Percentiles rank a stretch among this genome's conserved stretches.
These are phyloP conservation scores for Cladobotryum protrusum DNA, from an alignment of 2,329 filamentous ascomycete species.

Conservation along the genomic window DNA sequence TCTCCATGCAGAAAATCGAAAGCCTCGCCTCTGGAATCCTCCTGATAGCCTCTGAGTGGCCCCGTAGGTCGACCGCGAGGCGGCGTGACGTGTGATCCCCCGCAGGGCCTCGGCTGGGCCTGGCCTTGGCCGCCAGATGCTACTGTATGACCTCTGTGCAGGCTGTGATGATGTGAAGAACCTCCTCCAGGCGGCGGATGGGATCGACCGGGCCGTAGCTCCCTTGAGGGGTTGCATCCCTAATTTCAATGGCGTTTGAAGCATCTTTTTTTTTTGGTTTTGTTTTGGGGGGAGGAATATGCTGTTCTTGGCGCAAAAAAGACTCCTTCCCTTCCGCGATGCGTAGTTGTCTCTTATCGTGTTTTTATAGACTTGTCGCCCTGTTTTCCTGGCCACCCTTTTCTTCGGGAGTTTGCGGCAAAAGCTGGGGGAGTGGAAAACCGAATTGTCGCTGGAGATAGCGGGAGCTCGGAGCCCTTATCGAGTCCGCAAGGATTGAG, in stretches of 20 bases:
- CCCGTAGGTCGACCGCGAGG: slow-evolving; percentile 6
- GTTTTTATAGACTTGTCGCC: background rate
- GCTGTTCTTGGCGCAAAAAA: too few relatives aligned
- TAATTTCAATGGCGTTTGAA: background rate
- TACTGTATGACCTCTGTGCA: slow-evolving; percentile 8
- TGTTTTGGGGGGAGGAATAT: background rate
- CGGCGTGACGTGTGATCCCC: slow-evolving; percentile 1
- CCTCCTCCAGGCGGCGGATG: slow-evolving; percentile 21
- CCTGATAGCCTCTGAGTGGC: slow-evolving; percentile 18
- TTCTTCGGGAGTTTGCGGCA: slow-evolving; percentile 3
- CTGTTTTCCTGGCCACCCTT: too few relatives aligned
- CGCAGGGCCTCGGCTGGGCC: background rate
- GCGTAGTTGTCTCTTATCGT: too few relatives aligned
- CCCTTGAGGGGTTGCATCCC: slow-evolving; percentile 5
- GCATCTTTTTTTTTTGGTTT: background rate
- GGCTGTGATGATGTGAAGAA: slow-evolving; percentile 24
- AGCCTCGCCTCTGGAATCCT: slow-evolving; percentile 24
- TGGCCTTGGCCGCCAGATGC: slow-evolving; percentile 2
- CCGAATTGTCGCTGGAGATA: slow-evolving; percentile 4
- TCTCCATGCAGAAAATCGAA: slow-evolving; percentile 30
- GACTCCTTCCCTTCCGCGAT: too few relatives aligned
- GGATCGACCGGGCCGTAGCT: slow-evolving; percentile 14
- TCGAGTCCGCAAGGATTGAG: slow-evolving; percentile 1
- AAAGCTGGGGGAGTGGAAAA: slow-evolving; percentile 7
- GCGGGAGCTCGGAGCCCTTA: slow-evolving; percentile 10